Evolutionary conservation across 2,329 filamentous ascomycete genomes (phyloP).

Genomic region (Penicillium sp.): DNA sequence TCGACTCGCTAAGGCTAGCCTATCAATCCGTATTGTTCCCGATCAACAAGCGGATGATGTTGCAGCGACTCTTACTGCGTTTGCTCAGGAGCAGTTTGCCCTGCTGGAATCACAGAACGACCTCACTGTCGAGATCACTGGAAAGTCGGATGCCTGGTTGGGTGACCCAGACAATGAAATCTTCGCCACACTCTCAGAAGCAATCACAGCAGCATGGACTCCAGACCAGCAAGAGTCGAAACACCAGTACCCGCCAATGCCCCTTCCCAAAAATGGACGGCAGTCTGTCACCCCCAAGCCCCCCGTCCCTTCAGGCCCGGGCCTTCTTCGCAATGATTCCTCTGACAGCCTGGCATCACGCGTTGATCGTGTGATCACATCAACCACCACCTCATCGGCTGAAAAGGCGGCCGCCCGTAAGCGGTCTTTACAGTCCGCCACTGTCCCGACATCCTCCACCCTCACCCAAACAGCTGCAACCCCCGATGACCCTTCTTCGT

Average conservation of each 20-base stretch:
- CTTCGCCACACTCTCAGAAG: slow-evolving; percentile 82
- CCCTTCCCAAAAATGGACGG: slow-evolving; percentile 17
- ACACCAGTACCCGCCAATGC: slow-evolving; percentile 35
- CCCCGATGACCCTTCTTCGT: slow-evolving; percentile 7
- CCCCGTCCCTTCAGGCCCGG: slow-evolving; percentile 14
- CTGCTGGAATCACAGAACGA: slow-evolving; percentile 76
- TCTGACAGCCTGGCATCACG: slow-evolving; percentile 42
- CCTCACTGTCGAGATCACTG: slow-evolving; percentile 80
- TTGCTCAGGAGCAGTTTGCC: slow-evolving; percentile 70
- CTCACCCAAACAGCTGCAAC: slow-evolving; percentile 30
- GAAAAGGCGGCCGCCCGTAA: slow-evolving; percentile 29
- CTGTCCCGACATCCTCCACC: slow-evolving; percentile 42
- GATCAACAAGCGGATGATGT: slow-evolving; percentile 86
- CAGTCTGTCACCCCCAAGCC: slow-evolving; percentile 8
- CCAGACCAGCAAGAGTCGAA: slow-evolving; percentile 31
- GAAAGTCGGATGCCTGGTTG: slow-evolving; percentile 93
- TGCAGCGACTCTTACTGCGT: slow-evolving; percentile 64
- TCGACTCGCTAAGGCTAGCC: slow-evolving; percentile 79
- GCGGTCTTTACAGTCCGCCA: slow-evolving; percentile 23
- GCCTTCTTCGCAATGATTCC: slow-evolving; percentile 36
- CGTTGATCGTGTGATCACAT: slow-evolving; percentile 41
- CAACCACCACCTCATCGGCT: slow-evolving; percentile 36
- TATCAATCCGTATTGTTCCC: slow-evolving; percentile 89
- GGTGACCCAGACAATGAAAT: slow-evolving; percentile 89
- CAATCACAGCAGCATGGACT: slow-evolving; percentile 82